phyloP scores from a whole-genome alignment of 2,329 filamentous ascomycete species.

The Botryosphaeria agaves region DNA sequence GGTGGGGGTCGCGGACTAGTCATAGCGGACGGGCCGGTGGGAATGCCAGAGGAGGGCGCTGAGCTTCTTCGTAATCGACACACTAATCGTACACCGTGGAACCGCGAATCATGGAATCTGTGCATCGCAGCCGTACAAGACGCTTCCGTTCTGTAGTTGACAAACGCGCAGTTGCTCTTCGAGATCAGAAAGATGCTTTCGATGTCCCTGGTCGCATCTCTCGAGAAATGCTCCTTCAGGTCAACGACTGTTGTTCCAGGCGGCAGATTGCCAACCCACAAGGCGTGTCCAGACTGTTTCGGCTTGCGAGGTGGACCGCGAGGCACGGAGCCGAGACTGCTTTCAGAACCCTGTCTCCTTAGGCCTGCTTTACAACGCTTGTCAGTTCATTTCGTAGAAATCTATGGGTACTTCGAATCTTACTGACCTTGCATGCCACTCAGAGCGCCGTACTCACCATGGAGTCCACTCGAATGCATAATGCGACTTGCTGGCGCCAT shows the following conservation, averaged over 20 bases:
- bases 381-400: neutral
- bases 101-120: constrained; percentile 79
- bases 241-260: constrained; percentile 65
- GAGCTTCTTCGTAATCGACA: constrained; percentile 55
- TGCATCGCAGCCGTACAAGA: constrained; percentile 62
- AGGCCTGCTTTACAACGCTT: neutral
- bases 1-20: constrained; percentile 8
- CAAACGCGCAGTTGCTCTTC: constrained; percentile 94
- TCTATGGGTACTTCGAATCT: neutral
- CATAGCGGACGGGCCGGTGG: constrained; percentile 36
- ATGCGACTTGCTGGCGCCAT: constrained; percentile 5
- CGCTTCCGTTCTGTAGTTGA: constrained; percentile 75
- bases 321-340: constrained; percentile 20
- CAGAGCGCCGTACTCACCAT: neutral
- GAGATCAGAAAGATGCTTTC: constrained; percentile 89
- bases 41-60: constrained; percentile 27
- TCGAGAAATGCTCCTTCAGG: constrained; percentile 81
- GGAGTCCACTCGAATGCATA: neutral
- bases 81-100: constrained; percentile 70
- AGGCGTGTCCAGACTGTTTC: constrained; percentile 61
- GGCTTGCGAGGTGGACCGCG: constrained; percentile 50
- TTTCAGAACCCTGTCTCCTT: constrained; percentile 1
- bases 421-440: neutral
- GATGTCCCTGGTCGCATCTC: constrained; percentile 54
- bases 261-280: constrained; percentile 92